Base-by-base conservation (phyloP, 1,284 basidiomycete species). In the Coniferiporia sulphurascens region DNA sequence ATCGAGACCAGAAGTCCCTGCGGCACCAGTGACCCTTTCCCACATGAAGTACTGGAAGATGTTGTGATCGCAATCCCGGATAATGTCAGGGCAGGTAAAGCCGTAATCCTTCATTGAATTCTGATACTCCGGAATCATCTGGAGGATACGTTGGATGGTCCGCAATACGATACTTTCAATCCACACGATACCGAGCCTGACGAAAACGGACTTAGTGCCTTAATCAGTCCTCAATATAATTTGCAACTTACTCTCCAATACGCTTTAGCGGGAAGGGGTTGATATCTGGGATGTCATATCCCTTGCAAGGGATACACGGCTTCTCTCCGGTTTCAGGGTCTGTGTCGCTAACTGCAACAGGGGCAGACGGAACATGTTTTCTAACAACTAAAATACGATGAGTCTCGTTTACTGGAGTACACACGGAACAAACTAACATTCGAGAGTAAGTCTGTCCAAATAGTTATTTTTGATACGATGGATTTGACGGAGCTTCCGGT, bases 1-100 rank as follows among this genome's bases (percentile, higher is more conserved):
- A 45, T 66, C 68, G 48, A 48, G 58, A 27, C 60, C 55, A 32
- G 56, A 59, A 15, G 56, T 59, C 55, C 61, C 60, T 1, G 62
- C 61, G 0, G 61, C 53, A 34, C 51, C 64, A 44, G 58, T 27
- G 64, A 63, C 32, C 72, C 27, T 65, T 32, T 62, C 73, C 86
- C 86, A 89, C n/a, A 75, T 71, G 55, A 76, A 76, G 60, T 74
- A 74, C 60, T 74, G 76, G 58, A 86, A 77, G 46, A 78, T 66
- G 1, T 74, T 63, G 4, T 70, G 67, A 58, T 81, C 81, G 8
- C 67, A 62, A 19, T 80, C 77, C 10, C 70, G 68, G 12, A 72
- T 66, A 48, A 69, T 68, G n/a, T 70, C 58, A 12, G 46, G 64
- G 4, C 70, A 65, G 56, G 69, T 62, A 62, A 85, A 80, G 44